Evolutionary conservation across 257 asterid species (phyloP).

Genomic region (Solanum arcanum): DNA sequence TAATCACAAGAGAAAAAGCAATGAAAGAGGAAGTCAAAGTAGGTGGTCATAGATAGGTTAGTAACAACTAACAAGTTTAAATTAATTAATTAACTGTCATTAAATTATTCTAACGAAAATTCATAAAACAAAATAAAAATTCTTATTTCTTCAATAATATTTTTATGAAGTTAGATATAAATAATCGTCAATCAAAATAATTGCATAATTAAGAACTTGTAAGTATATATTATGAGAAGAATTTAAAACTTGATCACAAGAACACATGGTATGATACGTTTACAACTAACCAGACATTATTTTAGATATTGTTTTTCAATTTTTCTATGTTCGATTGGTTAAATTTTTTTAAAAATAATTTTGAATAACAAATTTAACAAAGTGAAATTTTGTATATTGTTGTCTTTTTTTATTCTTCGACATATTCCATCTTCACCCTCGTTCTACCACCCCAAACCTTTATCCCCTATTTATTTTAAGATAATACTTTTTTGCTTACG

Average conservation of each 20-base stretch:
- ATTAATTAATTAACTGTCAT: neutral
- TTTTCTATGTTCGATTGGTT: too few relatives aligned
- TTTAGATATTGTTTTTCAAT: too few relatives aligned
- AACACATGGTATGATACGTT: neutral
- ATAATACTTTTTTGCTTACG: too few relatives aligned
- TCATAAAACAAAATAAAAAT: too few relatives aligned
- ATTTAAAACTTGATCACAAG: neutral
- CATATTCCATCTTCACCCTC: accelerated
- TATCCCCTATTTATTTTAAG: too few relatives aligned
- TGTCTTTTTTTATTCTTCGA: too few relatives aligned
- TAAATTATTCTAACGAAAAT: neutral
- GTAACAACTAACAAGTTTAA: neutral
- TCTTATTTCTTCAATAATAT: neutral
- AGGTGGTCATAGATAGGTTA: neutral
- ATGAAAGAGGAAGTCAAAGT: neutral
- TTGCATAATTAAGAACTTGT: too few relatives aligned
- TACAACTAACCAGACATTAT: neutral
- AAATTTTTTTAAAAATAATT: too few relatives aligned
- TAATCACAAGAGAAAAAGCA: neutral
- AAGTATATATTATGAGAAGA: neutral
- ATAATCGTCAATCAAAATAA: too few relatives aligned
- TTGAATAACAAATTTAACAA: too few relatives aligned
- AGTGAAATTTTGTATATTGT: accelerated
- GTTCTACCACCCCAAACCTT: neutral
- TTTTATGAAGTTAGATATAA: too few relatives aligned